Conservation (phyloP, 148 eudicot species). For the Talinum fruticosum region DNA sequence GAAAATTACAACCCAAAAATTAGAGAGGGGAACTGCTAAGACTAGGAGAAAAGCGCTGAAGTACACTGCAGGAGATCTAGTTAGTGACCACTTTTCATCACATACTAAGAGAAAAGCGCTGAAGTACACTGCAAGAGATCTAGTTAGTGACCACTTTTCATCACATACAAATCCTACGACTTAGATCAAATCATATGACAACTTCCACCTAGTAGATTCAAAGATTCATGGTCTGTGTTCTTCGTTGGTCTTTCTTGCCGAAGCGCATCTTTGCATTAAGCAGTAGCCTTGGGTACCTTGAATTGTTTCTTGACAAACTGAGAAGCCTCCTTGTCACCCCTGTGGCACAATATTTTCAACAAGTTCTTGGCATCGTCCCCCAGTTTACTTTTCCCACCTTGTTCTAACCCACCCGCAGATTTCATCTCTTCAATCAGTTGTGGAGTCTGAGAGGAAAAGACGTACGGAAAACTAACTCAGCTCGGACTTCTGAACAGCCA, state of each 20-base stretch:
- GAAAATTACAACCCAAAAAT: no score
- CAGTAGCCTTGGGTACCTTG: slow-evolving; percentile 82
- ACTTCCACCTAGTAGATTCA: background rate
- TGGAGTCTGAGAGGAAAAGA: slow-evolving; percentile 60
- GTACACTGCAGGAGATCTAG: background rate
- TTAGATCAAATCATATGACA: background rate
- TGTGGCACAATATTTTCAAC: slow-evolving; percentile 80
- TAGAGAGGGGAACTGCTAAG: no score
- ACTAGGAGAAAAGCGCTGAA: no score
- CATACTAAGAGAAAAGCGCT: background rate
- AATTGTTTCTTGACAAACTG: slow-evolving; percentile 93
- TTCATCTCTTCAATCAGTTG: slow-evolving; percentile 83
- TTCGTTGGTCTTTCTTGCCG: background rate
- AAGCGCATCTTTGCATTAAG: slow-evolving; percentile 23
- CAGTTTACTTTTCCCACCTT: slow-evolving; percentile 64
- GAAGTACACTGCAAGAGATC: background rate
- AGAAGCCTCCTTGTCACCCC: slow-evolving; percentile 89
- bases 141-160: background rate
- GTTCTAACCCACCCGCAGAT: slow-evolving; percentile 57
- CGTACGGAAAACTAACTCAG: slow-evolving; percentile 8
- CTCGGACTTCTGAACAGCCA: background rate
- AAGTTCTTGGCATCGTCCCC: slow-evolving; percentile 76
- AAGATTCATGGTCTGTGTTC: background rate
- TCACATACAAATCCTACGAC: background rate
- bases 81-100: background rate